Percentiles rank a stretch among this genome's conserved stretches.
Conservation (phyloP, 495 filamentous ascomycete genomes). For the Podospora pseudocomata region DNA sequence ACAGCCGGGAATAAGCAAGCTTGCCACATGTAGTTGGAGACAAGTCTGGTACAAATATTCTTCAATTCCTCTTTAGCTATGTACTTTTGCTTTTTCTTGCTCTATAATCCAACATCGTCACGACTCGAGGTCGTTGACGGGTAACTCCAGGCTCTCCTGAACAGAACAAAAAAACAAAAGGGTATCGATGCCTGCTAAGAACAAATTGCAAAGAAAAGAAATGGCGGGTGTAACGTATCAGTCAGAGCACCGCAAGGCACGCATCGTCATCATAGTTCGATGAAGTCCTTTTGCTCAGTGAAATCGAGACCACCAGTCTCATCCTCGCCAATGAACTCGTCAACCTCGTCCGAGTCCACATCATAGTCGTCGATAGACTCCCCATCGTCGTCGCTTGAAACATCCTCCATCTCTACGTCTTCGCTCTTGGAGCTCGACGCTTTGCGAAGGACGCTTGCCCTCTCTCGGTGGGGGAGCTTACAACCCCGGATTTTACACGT, state of each 20-base stretch:
- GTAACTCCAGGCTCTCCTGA: neutral
- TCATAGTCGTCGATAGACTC: slow-evolving; percentile 78
- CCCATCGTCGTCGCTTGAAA: slow-evolving; percentile 75
- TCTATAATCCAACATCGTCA: neutral
- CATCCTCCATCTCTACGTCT: slow-evolving; percentile 64
- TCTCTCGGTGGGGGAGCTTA: slow-evolving; percentile 80
- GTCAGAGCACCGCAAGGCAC: neutral
- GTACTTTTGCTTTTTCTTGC: neutral
- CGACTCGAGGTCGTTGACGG: neutral
- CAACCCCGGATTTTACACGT: slow-evolving; percentile 79
- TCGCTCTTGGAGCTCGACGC: slow-evolving; percentile 24
- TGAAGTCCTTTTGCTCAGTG: slow-evolving; percentile 46
- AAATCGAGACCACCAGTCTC: slow-evolving; percentile 39
- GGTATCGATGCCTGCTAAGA: slow-evolving; percentile 1
- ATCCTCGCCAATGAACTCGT: slow-evolving; percentile 59
- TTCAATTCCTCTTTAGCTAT: neutral
- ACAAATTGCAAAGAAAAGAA: slow-evolving; percentile 7
- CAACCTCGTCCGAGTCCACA: slow-evolving; percentile 82
- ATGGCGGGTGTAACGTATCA: slow-evolving; percentile 1
- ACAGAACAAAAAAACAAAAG: neutral
- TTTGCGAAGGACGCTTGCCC: slow-evolving; percentile 63
- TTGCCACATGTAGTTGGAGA: neutral
- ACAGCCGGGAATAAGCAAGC: neutral
- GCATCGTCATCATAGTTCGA: slow-evolving; percentile 40
- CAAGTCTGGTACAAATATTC: neutral